Evolutionary conservation across 257 asterid species (phyloP), one percentile per base, ranked within the genome.

Genomic region (Plectranthus barbatus): DNA sequence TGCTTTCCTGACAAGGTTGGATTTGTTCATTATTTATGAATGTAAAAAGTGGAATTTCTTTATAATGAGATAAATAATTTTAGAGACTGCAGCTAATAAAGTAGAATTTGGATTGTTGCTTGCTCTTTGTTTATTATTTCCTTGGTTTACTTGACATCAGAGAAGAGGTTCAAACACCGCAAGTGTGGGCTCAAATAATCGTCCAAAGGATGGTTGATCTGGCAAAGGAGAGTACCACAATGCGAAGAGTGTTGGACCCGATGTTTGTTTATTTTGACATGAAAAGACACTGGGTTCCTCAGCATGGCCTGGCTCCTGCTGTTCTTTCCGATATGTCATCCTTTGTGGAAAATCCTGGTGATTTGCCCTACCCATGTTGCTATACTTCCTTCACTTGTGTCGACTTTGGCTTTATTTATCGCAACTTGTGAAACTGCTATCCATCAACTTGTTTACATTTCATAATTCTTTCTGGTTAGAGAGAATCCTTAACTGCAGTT

Each of bases 151-250:
- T 74, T 59, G 68, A 69, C 56, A 63, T 66, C 76, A 93, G 99
- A 60, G 97, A 93, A 67, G 99, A 93, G 78, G 72, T 69, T 64
- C 97, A 85, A 79, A 80, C 74, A 29, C 99, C 99, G 29, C 83
- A 78, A 76, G 74, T 93, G 40, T 93, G 99, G 99, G 94, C 97
- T 58, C 90, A 83, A 76, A 82, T 93, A 72, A 89, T 95, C 77
- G 67, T 89, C 60, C 96, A 90, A 75, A 85, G 86, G 80, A 86
- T 93, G 95, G 91, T 81, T 67, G 97, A 93, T 59, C 79, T 93
- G 71, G 91, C 90, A 4, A 83, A 82, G 76, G 97, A 93, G 77
- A 93, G 94, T 72, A 82, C 88, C 19, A 87, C 97, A 5, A 69
- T 93, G 86, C 90, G 97, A n/a, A 82, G 85, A 50, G 86, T 87